These are phyloP conservation scores for Kodamaea ohmeri DNA, from an alignment of 1,139 yeast species.

Conservation along the genomic window DNA sequence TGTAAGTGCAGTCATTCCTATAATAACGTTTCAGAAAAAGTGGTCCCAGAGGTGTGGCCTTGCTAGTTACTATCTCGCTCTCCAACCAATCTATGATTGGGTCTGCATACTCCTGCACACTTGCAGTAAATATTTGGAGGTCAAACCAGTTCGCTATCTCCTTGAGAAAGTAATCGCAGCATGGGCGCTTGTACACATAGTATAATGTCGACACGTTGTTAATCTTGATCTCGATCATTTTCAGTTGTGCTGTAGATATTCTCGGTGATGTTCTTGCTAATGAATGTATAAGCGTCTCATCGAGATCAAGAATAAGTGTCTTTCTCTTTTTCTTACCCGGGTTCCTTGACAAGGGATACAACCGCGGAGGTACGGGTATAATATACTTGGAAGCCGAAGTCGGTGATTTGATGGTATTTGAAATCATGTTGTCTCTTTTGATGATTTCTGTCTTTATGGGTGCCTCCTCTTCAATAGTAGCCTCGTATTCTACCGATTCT, in stretches of 20 bases:
- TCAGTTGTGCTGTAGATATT: conserved; percentile 45
- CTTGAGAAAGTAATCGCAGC: conserved; percentile 76
- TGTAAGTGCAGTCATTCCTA: conserved; percentile 73
- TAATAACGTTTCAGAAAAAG: conserved; percentile 64
- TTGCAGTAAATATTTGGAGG: conserved; percentile 87
- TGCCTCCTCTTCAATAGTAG: conserved; percentile 7
- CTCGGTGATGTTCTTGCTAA: conserved; percentile 61
- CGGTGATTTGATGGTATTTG: conserved; percentile 57
- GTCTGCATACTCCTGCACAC: conserved; percentile 93
- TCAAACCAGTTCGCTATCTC: conserved; percentile 87
- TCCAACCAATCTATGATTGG: conserved; percentile 90
- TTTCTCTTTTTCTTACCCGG: conserved; percentile 48
- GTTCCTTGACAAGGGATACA: conserved; percentile 43
- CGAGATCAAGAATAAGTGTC: conserved; percentile 81
- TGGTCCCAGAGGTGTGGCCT: conserved; percentile 8
- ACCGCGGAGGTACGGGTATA: conserved; percentile 48
- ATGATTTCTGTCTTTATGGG: conserved; percentile 38
- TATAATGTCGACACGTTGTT: conserved; percentile 71
- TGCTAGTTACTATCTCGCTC: conserved; percentile 25
- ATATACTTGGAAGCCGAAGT: conserved; percentile 48
- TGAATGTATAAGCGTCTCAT: conserved; percentile 92
- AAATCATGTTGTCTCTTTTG: conserved; percentile 37
- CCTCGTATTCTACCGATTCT: conserved; percentile 8
- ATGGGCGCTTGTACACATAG: conserved; percentile 89
- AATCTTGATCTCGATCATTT: conserved; percentile 83